A percentile compares a stretch with the other conserved stretches of the same genome.
phyloP scores from a whole-genome alignment of 805 yeast species.

The Saccharomycopsis sp. region DNA sequence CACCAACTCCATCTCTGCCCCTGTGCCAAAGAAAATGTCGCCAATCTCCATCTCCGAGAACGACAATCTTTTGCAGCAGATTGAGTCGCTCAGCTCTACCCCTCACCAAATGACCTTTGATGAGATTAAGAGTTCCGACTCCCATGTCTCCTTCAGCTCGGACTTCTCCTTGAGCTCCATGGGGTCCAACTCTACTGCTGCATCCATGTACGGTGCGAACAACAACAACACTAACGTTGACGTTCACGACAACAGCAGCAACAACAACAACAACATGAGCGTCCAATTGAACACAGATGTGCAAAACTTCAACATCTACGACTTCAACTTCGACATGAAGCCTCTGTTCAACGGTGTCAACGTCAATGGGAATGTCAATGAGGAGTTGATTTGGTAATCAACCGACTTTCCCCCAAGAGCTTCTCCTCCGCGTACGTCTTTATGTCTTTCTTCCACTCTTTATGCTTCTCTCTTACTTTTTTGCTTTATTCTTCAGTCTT shows the following conservation, averaged over 20 bases:
- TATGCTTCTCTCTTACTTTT: neutral
- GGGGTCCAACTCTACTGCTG: too few relatives aligned
- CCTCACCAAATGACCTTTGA: too few relatives aligned
- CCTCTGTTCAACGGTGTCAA: too few relatives aligned
- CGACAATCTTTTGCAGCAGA: too few relatives aligned
- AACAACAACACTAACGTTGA: neutral
- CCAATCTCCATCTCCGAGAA: too few relatives aligned
- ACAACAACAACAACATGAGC: neutral
- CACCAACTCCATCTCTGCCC: neutral
- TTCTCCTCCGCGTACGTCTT: too few relatives aligned
- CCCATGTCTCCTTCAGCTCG: slow-evolving; percentile 8
- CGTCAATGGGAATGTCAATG: too few relatives aligned
- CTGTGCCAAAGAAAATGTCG: too few relatives aligned
- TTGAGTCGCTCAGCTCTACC: too few relatives aligned
- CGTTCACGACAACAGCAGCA: neutral
- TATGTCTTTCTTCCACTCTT: neutral
- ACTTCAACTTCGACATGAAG: too few relatives aligned
- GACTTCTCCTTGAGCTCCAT: too few relatives aligned
- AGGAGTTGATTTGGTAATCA: slow-evolving; percentile 1
- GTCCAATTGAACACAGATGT: neutral
- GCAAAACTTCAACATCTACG: neutral
- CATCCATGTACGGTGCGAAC: too few relatives aligned
- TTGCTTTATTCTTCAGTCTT: neutral
- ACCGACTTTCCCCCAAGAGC: neutral
- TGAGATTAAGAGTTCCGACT: slow-evolving; percentile 3